Conservation (phyloP, 2,329 filamentous ascomycete species). For the Paracamarosporium sp. region DNA sequence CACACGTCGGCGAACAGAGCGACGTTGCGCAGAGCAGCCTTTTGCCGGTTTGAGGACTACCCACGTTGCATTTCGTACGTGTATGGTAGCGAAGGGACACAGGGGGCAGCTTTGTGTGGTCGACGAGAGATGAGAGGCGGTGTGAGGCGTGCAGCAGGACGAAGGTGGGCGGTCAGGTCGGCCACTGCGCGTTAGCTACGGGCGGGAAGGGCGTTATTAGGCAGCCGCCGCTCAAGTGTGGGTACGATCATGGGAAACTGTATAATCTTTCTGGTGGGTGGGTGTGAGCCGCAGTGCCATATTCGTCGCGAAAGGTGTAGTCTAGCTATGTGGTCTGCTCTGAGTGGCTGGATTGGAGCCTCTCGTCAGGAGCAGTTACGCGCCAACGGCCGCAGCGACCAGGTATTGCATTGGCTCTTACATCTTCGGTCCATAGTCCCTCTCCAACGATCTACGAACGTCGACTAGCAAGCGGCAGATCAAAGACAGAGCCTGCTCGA, state of each 20-base stretch:
- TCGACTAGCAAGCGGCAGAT: not conserved
- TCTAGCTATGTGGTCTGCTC: conserved; percentile 19
- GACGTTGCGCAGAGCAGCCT: not conserved
- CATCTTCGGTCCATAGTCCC: no score
- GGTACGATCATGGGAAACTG: not conserved
- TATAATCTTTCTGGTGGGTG: conserved; percentile 1
- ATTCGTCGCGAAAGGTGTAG: conserved; percentile 2
- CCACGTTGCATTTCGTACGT: conserved; percentile 1
- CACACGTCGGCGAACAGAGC: conserved; percentile 4
- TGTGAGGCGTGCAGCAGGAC: conserved; percentile 6
- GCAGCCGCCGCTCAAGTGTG: conserved; percentile 7
- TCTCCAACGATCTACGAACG: not conserved
- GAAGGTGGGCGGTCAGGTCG: not conserved
- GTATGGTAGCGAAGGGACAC: conserved; percentile 5
- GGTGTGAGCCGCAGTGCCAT: conserved; percentile 4
- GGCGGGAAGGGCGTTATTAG: conserved; percentile 3
- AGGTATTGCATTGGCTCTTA: not conserved
- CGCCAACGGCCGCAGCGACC: not conserved
- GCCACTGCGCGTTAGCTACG: not conserved
- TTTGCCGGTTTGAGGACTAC: not conserved
- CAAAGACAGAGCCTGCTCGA: not conserved
- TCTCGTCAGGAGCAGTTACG: not conserved
- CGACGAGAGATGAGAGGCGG: conserved; percentile 1
- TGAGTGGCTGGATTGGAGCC: conserved; percentile 16
- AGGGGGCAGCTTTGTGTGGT: conserved; percentile 3